These are phyloP conservation scores for Aspergillus sp. DNA, from an alignment of 2,329 filamentous ascomycete genomes.

Conservation along the genomic window DNA sequence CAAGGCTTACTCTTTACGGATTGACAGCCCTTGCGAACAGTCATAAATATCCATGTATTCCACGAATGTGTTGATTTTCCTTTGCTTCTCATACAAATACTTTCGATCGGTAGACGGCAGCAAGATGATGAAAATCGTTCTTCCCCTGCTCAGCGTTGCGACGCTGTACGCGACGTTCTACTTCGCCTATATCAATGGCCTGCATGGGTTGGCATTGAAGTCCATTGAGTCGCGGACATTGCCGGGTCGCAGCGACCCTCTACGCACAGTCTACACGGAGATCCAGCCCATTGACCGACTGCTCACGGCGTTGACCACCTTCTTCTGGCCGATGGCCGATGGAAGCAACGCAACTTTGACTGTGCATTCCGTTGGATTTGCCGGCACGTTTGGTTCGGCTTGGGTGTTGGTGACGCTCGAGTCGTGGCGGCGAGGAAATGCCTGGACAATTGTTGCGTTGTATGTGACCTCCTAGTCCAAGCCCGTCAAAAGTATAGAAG, in stretches of 20 bases:
- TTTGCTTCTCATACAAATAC: not conserved
- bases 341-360: constrained; percentile 28
- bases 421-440: constrained; percentile 38
- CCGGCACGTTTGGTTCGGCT: constrained; percentile 34
- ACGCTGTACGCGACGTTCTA: constrained; percentile 28
- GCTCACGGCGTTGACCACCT: constrained; percentile 25
- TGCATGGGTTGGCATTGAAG: constrained; percentile 13
- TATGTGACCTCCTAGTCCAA: constrained; percentile 18
- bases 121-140: constrained; percentile 15
- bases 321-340: constrained; percentile 36
- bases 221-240: constrained; percentile 18
- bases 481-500: not conserved
- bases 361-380: constrained; percentile 32
- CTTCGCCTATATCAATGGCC: constrained; percentile 26
- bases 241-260: constrained; percentile 17
- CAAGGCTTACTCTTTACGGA: not conserved
- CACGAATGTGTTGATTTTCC: too few relatives aligned
- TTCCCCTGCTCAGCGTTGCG: constrained; percentile 24
- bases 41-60: not conserved
- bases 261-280: constrained; percentile 29
- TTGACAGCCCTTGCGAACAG: not conserved
- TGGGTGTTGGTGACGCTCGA: constrained; percentile 40
- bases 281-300: constrained; percentile 24
- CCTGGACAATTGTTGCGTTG: constrained; percentile 34
- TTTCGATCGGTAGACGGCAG: not conserved